Percentiles rank a stretch among this genome's conserved stretches.
Evolutionary conservation across 2,329 filamentous ascomycete species (phyloP).

Genomic region (Albophoma yamanashiensis): DNA sequence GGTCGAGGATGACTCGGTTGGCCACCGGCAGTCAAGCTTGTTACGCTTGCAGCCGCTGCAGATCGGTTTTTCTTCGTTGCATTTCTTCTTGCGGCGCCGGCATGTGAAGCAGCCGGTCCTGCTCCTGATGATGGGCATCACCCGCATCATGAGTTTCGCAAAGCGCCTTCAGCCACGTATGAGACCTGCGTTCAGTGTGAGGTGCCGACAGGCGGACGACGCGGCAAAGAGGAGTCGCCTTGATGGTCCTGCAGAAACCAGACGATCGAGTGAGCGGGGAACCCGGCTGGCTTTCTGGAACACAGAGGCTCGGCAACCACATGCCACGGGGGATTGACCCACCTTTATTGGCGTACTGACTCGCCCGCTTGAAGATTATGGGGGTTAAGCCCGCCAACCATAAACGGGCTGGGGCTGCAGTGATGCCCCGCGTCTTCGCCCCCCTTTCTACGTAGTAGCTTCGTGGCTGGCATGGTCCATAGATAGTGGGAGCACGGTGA

Average conservation of each 20-base stretch:
- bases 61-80: slow-evolving; percentile 39
- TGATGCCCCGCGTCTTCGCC: not conserved
- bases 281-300: not conserved
- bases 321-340: not conserved
- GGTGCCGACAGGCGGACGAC: not conserved
- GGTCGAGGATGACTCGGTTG: slow-evolving; percentile 7
- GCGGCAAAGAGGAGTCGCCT: not conserved
- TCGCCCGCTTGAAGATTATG: not conserved
- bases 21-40: slow-evolving; percentile 42
- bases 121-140: slow-evolving; percentile 23
- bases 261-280: not conserved
- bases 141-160: slow-evolving; percentile 11
- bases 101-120: slow-evolving; percentile 36
- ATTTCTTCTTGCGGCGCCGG: slow-evolving; percentile 42
- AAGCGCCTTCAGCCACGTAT: not conserved
- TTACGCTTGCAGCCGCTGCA: slow-evolving; percentile 43
- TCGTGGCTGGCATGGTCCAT: not conserved
- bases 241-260: not conserved
- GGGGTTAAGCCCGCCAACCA: not conserved
- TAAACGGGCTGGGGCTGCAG: not conserved
- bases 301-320: not conserved
- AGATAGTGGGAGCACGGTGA: not conserved
- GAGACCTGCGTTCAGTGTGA: not conserved
- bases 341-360: not conserved
- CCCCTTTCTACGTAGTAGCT: too few relatives aligned